phyloP scores from a whole-genome alignment of 305 asterid genomes.

The Rubia peregrina region DNA sequence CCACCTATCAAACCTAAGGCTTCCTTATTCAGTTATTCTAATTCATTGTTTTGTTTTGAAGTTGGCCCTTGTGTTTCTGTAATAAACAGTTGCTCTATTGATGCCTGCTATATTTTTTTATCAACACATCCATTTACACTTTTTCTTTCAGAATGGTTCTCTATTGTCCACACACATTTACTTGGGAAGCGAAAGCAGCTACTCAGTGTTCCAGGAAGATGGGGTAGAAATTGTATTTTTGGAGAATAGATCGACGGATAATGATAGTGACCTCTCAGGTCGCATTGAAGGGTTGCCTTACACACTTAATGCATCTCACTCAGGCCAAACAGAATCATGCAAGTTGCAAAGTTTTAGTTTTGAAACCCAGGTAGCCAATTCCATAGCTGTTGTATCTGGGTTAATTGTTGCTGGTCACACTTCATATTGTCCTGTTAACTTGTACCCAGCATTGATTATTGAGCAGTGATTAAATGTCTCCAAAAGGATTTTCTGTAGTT shows the following conservation, averaged over 20 bases:
- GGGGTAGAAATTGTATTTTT: conserved; percentile 65
- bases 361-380: conserved; percentile 73
- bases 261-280: conserved; percentile 32
- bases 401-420: not conserved
- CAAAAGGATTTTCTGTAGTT: not conserved
- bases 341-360: conserved; percentile 73
- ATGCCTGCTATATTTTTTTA: not conserved
- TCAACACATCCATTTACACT: conserved; percentile 25
- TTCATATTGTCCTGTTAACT: not conserved
- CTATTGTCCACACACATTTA: conserved; percentile 70
- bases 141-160: conserved; percentile 61
- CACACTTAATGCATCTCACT: conserved; percentile 39
- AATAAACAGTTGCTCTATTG: not conserved
- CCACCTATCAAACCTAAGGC: not conserved
- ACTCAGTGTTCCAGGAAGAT: conserved; percentile 69
- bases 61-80: not conserved
- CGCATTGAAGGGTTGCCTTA: conserved; percentile 37
- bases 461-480: not conserved
- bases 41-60: not conserved
- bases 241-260: conserved; percentile 39
- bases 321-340: conserved; percentile 46
- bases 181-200: conserved; percentile 86
- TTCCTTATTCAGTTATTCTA: not conserved
- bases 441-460: not conserved
- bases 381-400: not conserved